These are phyloP conservation scores for Austroboletus niveus DNA, from an alignment of 1,284 basidiomycete species.

Conservation along the genomic window DNA sequence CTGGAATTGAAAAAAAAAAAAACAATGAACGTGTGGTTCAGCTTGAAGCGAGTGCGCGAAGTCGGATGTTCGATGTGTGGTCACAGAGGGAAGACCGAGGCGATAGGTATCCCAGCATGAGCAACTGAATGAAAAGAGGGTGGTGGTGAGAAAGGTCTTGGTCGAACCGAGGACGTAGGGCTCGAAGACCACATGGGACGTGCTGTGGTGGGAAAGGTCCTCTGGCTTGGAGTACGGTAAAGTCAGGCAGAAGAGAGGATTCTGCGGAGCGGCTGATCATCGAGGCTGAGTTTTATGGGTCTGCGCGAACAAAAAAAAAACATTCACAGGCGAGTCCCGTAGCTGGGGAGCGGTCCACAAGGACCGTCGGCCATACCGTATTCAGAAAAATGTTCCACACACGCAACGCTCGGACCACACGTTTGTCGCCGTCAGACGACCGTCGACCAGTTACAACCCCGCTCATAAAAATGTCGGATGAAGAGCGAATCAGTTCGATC, in stretches of 20 bases:
- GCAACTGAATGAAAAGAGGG: slow-evolving; percentile 4
- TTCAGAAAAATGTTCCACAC: slow-evolving; percentile 12
- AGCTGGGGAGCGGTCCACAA: not conserved
- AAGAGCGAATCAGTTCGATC: slow-evolving; percentile 9
- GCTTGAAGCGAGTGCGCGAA: not conserved
- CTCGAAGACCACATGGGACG: slow-evolving; percentile 4
- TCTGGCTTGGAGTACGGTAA: slow-evolving; percentile 2
- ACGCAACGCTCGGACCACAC: slow-evolving; percentile 19
- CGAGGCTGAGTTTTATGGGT: slow-evolving; percentile 1
- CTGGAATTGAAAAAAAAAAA: not conserved
- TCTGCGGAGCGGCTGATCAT: not conserved
- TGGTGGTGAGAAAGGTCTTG: slow-evolving; percentile 1
- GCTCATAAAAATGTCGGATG: slow-evolving; percentile 4
- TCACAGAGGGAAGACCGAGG: not conserved
- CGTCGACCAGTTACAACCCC: slow-evolving; percentile 6
- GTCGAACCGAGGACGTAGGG: slow-evolving; percentile 2
- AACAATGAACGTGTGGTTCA: not conserved
- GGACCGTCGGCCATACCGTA: not conserved
- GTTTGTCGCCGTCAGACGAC: slow-evolving; percentile 10
- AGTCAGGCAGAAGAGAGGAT: slow-evolving; percentile 1
- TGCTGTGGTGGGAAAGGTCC: slow-evolving; percentile 3
- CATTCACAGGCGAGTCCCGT: not conserved
- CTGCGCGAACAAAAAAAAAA: slow-evolving; percentile 1
- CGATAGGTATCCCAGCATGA: not conserved
- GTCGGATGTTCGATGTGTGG: not conserved